Evolutionary conservation across 805 yeast genomes (phyloP).

Genomic region (Debaryomyces maramus): DNA sequence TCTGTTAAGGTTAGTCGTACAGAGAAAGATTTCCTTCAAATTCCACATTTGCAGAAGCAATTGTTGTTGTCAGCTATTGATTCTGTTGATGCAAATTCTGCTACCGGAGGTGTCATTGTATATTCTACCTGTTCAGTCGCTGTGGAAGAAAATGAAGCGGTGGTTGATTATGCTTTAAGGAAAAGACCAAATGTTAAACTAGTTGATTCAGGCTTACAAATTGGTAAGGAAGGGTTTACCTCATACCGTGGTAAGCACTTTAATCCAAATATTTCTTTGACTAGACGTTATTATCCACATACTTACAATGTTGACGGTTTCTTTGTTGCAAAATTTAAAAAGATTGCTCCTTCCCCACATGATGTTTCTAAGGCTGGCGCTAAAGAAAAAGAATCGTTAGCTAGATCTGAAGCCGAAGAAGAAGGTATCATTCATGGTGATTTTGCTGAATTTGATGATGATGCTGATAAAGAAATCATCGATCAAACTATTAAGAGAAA

Average conservation of each 20-base stretch:
- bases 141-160: slow-evolving; percentile 98
- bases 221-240: slow-evolving; percentile 95
- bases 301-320: slow-evolving; percentile 98
- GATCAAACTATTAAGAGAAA: slow-evolving; percentile 64
- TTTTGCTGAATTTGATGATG: slow-evolving; percentile 78
- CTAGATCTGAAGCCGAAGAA: slow-evolving; percentile 78
- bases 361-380: slow-evolving; percentile 88
- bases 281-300: slow-evolving; percentile 97
- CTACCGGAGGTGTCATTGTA: slow-evolving; percentile 91
- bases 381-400: slow-evolving; percentile 74
- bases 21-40: slow-evolving; percentile 93
- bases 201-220: slow-evolving; percentile 87
- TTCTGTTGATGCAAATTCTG: slow-evolving; percentile 89
- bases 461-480: slow-evolving; percentile 72
- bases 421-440: slow-evolving; percentile 84
- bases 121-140: slow-evolving; percentile 98
- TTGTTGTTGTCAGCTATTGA: slow-evolving; percentile 91
- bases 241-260: slow-evolving; percentile 91
- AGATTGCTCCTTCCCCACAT: slow-evolving; percentile 81
- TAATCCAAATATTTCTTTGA: slow-evolving; percentile 70
- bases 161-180: slow-evolving; percentile 94
- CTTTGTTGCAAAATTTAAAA: slow-evolving; percentile 94
- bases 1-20: slow-evolving; percentile 91
- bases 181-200: slow-evolving; percentile 95
- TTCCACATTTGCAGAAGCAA: slow-evolving; percentile 96